These are phyloP conservation scores for Mariannaea sp. DNA, from an alignment of 2,329 filamentous ascomycete genomes.

Conservation along the genomic window DNA sequence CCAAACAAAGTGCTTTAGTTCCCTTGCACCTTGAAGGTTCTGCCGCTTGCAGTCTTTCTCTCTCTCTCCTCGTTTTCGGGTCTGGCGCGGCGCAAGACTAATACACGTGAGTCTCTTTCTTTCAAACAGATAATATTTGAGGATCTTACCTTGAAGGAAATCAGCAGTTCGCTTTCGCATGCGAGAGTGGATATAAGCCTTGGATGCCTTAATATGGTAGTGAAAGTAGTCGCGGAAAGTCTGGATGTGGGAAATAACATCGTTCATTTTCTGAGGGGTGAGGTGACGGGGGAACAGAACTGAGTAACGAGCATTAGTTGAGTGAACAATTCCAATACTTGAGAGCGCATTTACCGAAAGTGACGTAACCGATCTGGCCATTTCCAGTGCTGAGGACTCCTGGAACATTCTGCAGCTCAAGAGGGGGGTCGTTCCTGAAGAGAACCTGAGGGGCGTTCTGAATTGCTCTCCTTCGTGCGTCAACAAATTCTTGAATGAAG, in stretches of 20 bases:
- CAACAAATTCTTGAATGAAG: conserved; percentile 98
- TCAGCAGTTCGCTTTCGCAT: conserved; percentile 98
- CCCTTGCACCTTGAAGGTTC: conserved; percentile 75
- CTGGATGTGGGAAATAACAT: conserved; percentile 98
- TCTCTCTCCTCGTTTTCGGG: conserved; percentile 97
- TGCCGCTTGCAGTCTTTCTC: conserved; percentile 94
- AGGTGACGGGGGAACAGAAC: conserved; percentile 96
- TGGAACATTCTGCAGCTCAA: conserved; percentile 85
- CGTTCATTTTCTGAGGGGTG: conserved; percentile 84
- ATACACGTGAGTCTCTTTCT: conserved; percentile 35
- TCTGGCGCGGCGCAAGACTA: conserved; percentile 92
- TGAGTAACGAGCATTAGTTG: conserved; percentile 46
- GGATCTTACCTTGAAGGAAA: conserved; percentile 86
- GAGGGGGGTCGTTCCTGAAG: conserved; percentile 90
- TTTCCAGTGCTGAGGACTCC: conserved; percentile 78
- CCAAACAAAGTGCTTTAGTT: conserved; percentile 30
- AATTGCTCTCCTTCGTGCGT: conserved; percentile 90
- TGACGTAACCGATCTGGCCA: conserved; percentile 94
- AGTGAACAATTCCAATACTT: neutral
- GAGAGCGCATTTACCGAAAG: conserved; percentile 72
- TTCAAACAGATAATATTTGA: neutral
- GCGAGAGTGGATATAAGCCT: conserved; percentile 97
- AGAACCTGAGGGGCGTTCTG: conserved; percentile 98
- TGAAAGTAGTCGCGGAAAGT: conserved; percentile 99
- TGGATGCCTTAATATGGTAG: conserved; percentile 99